Evolutionary conservation across 2,329 filamentous ascomycete genomes (phyloP).

Genomic region (Harringtonia aguacate): DNA sequence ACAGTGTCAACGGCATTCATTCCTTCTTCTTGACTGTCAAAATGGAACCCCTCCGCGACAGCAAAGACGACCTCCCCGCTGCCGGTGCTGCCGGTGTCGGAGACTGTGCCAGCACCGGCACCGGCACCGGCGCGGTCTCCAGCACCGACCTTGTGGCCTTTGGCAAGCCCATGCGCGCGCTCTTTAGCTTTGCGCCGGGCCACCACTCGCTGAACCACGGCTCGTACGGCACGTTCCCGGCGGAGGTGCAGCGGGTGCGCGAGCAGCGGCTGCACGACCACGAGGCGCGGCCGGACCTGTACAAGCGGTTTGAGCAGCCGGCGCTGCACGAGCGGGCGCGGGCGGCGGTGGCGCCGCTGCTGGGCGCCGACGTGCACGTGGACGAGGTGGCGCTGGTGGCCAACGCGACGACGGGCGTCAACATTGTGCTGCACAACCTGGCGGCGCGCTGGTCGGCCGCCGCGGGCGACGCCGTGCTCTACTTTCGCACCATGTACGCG

Average conservation of each 20-base stretch:
- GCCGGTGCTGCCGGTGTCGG: too few species aligned
- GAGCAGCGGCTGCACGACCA: constrained; percentile 41
- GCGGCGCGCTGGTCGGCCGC: constrained; percentile 15
- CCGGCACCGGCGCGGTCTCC: too few species aligned
- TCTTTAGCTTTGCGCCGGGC: constrained; percentile 18
- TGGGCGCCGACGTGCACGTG: constrained; percentile 33
- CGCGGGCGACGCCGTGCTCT: constrained; percentile 52
- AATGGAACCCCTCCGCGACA: too few species aligned
- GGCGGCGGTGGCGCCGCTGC: constrained; percentile 43
- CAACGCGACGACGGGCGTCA: constrained; percentile 61
- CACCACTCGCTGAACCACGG: constrained; percentile 31
- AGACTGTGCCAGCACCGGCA: neutral
- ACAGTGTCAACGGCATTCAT: too few species aligned
- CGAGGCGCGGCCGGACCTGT: constrained; percentile 54
- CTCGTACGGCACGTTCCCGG: constrained; percentile 59
- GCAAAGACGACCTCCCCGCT: too few species aligned
- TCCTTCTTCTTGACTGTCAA: too few species aligned
- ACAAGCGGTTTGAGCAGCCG: constrained; percentile 51
- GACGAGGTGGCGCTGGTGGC: constrained; percentile 56
- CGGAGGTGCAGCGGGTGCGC: constrained; percentile 38
- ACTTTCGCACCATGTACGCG: constrained; percentile 57
- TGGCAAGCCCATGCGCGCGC: constrained; percentile 17
- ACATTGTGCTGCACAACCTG: constrained; percentile 58
- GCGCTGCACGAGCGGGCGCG: constrained; percentile 45
- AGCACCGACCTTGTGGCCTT: constrained; percentile 5